phyloP scores from a whole-genome alignment of 257 asterid genomes.

The Solanum etuberosum region DNA sequence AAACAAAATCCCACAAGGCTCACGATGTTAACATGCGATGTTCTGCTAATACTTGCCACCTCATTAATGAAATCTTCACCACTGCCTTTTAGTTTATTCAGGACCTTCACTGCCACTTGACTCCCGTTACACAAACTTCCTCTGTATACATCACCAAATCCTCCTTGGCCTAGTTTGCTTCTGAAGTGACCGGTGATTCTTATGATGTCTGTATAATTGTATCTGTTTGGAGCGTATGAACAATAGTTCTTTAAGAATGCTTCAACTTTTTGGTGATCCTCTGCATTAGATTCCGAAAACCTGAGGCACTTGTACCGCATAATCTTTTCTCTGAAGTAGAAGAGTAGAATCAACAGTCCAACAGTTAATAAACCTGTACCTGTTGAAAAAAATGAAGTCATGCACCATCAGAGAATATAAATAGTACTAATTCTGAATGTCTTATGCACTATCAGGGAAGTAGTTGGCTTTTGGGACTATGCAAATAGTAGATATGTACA shows the following conservation, averaged over 20 bases:
- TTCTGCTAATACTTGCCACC: constrained; percentile 28
- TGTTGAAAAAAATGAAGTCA: neutral
- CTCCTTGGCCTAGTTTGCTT: neutral
- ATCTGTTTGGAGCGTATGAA: neutral
- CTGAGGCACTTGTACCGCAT: neutral
- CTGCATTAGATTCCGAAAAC: neutral
- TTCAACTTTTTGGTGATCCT: neutral
- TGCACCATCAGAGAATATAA: neutral
- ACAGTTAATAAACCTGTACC: neutral
- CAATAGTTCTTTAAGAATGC: neutral
- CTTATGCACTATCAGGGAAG: too few species aligned
- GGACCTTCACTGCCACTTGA: constrained; percentile 7
- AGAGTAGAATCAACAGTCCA: neutral
- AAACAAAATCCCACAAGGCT: neutral
- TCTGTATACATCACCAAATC: neutral
- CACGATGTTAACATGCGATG: constrained; percentile 33
- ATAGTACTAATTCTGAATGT: too few species aligned
- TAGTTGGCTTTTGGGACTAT: too few species aligned
- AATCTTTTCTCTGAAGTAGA: neutral
- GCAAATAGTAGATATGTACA: too few species aligned
- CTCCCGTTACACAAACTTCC: neutral
- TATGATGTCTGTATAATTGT: neutral
- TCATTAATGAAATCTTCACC: constrained; percentile 38
- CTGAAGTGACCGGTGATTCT: neutral
- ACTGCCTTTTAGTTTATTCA: neutral